phyloP scores from a whole-genome alignment of 148 eudicot genomes.

The Suaeda aralocaspica region DNA sequence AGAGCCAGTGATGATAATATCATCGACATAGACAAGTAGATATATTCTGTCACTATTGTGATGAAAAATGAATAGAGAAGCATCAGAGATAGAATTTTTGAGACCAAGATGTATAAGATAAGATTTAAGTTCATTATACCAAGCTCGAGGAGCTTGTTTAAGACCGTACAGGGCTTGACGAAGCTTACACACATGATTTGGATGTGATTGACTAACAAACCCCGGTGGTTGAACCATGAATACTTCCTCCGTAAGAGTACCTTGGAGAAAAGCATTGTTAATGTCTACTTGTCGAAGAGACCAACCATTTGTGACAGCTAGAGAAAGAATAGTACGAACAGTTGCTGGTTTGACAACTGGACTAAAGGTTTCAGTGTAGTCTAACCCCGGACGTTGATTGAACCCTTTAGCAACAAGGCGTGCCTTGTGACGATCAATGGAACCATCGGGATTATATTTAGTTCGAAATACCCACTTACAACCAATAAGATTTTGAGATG shows the following conservation, averaged over 20 bases:
- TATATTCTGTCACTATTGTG: neutral
- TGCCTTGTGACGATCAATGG: neutral
- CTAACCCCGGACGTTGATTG: neutral
- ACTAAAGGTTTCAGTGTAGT: neutral
- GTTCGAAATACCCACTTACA: constrained; percentile 1
- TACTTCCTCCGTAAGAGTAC: neutral
- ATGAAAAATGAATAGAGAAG: neutral
- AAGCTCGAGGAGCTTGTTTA: constrained; percentile 10
- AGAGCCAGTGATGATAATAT: neutral
- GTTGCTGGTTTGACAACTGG: neutral
- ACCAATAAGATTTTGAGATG: neutral
- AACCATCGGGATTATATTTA: neutral
- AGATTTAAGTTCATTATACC: constrained; percentile 1
- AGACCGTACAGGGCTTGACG: neutral
- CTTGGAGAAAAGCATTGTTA: constrained; percentile 2
- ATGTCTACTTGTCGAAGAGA: neutral
- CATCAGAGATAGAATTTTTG: neutral
- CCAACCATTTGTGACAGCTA: neutral
- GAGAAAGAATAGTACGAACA: neutral
- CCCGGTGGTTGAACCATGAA: constrained; percentile 2
- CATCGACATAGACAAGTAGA: constrained; percentile 1
- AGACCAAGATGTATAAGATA: neutral
- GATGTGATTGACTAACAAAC: neutral
- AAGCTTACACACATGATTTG: neutral
- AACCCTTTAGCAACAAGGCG: neutral